Evolutionary conservation across 805 yeast species (phyloP).

Genomic region (Yamadazyma ubonensis): DNA sequence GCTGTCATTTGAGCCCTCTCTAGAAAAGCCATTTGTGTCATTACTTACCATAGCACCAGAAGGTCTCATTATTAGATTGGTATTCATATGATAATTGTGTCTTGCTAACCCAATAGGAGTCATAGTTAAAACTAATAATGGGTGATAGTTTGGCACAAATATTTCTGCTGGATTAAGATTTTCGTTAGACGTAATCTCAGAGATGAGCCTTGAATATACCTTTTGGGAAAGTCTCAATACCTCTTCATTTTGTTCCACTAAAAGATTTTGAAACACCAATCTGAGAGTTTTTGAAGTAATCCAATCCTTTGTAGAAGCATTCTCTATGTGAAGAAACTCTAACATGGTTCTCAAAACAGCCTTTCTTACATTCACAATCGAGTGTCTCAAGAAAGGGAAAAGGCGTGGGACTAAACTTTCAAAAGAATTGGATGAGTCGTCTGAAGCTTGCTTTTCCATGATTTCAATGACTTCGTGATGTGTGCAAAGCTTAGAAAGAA

Average conservation of each 20-base stretch:
- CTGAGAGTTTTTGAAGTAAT: constrained; percentile 71
- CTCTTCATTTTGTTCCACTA: constrained; percentile 83
- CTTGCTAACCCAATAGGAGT: constrained; percentile 96
- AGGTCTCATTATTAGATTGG: constrained; percentile 72
- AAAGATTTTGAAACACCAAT: constrained; percentile 77
- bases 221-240: constrained; percentile 62
- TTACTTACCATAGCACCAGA: constrained; percentile 51
- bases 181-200: constrained; percentile 37
- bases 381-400: constrained; percentile 90
- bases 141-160: constrained; percentile 56
- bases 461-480: constrained; percentile 73
- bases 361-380: constrained; percentile 85
- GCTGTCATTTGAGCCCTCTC: constrained; percentile 13
- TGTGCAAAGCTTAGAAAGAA: constrained; percentile 82
- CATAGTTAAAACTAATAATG: constrained; percentile 67
- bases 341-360: constrained; percentile 79
- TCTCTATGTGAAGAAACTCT: constrained; percentile 66
- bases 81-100: constrained; percentile 80
- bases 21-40: constrained; percentile 8
- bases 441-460: constrained; percentile 60
- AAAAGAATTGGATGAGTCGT: constrained; percentile 57
- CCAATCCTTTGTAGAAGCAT: constrained; percentile 63
- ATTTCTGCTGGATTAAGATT: constrained; percentile 47
- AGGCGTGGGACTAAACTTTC: constrained; percentile 81
- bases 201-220: constrained; percentile 58